A percentile compares a stretch with the other conserved stretches of the same genome.
Conservation (phyloP, 495 filamentous ascomycete species). For the Patellaria atrata region DNA sequence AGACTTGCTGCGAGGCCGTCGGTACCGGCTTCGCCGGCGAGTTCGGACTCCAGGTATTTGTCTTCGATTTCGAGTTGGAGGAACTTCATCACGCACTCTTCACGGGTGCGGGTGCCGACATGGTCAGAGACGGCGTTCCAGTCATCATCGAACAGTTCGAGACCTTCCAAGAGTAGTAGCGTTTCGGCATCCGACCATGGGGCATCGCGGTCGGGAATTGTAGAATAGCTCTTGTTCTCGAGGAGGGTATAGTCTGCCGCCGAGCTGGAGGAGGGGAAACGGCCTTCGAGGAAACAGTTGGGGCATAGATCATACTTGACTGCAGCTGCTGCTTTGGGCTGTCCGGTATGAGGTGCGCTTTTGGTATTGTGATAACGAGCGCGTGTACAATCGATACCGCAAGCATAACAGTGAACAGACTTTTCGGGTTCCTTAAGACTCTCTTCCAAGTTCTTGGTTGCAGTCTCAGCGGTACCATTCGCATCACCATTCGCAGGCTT, state of each 20-base stretch:
- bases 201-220: slow-evolving; percentile 61
- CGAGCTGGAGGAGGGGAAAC: slow-evolving; percentile 59
- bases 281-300: slow-evolving; percentile 69
- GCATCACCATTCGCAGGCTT: slow-evolving; percentile 60
- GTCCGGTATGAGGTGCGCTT: slow-evolving; percentile 38
- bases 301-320: slow-evolving; percentile 76
- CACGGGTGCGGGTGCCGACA: slow-evolving; percentile 78
- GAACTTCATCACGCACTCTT: slow-evolving; percentile 95
- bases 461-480: slow-evolving; percentile 32
- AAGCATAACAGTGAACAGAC: slow-evolving; percentile 71
- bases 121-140: slow-evolving; percentile 87
- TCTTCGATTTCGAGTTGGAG: slow-evolving; percentile 44
- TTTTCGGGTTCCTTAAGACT: slow-evolving; percentile 47
- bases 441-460: slow-evolving; percentile 45
- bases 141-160: slow-evolving; percentile 87
- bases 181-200: slow-evolving; percentile 85
- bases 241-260: slow-evolving; percentile 68
- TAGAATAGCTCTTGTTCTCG: slow-evolving; percentile 67
- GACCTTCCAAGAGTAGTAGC: slow-evolving; percentile 68
- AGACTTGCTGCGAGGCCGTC: slow-evolving; percentile 36
- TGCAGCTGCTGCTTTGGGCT: slow-evolving; percentile 39
- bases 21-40: slow-evolving; percentile 29
- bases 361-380: slow-evolving; percentile 79
- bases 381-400: slow-evolving; percentile 83
- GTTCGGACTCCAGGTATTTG: slow-evolving; percentile 35